Conservation (phyloP, 768 basidiomycete genomes). For the Collybia nuda region DNA sequence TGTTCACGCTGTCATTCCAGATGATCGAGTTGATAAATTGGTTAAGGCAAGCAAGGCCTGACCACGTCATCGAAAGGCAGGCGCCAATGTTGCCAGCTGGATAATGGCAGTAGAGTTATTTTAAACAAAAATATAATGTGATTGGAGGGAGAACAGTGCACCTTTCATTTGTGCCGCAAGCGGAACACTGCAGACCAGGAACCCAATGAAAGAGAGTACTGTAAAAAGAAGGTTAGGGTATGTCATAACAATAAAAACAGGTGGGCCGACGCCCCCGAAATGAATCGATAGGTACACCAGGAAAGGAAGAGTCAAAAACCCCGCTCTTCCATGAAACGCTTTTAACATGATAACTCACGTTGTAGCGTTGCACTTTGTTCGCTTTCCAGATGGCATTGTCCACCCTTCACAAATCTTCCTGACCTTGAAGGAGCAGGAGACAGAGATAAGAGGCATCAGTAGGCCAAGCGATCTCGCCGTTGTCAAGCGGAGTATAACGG, state of each 20-base stretch:
- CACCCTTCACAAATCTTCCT: too few species aligned
- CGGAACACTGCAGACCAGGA: not conserved
- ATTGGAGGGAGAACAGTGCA: not conserved
- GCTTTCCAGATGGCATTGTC: too few species aligned
- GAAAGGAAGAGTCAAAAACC: too few species aligned
- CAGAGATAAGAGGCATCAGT: too few species aligned
- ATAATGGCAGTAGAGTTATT: not conserved
- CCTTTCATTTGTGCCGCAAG: not conserved
- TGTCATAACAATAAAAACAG: not conserved
- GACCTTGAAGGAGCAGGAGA: too few species aligned
- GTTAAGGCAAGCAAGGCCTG: constrained; percentile 52
- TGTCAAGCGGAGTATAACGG: too few species aligned
- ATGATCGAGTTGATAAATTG: constrained; percentile 65
- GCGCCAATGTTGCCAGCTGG: constrained; percentile 61
- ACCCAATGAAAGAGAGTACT: not conserved
- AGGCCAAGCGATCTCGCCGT: too few species aligned
- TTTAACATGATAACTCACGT: too few species aligned
- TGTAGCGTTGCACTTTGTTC: too few species aligned
- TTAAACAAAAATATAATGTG: not conserved
- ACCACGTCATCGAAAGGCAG: constrained; percentile 70
- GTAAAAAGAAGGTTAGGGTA: not conserved
- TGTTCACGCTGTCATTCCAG: constrained; percentile 59
- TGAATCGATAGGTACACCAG: too few species aligned
- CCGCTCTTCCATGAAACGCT: too few species aligned
- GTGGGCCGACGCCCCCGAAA: too few species aligned